Conservation (phyloP, 805 yeast genomes). For the Candida rishiriensis region DNA sequence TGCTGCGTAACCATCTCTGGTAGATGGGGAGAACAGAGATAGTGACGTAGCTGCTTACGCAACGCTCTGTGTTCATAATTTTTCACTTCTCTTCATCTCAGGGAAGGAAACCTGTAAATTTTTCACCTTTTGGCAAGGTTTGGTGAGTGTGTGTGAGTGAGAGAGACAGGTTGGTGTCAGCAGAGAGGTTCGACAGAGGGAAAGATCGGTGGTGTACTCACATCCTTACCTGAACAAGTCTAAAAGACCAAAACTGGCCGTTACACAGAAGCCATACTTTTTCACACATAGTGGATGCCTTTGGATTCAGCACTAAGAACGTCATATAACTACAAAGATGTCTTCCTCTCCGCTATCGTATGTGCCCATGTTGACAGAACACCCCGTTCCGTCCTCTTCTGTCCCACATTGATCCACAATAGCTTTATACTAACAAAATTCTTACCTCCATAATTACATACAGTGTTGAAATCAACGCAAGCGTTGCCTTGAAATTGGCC, state of each 20-base stretch:
- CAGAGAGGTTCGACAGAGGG: too few species aligned
- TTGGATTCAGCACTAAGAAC: too few species aligned
- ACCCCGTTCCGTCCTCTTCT: too few species aligned
- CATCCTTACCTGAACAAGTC: background rate
- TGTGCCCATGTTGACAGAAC: too few species aligned
- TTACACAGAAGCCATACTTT: too few species aligned
- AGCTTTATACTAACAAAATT: background rate
- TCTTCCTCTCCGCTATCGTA: background rate
- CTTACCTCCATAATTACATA: background rate
- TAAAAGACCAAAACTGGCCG: too few species aligned
- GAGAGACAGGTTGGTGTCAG: too few species aligned
- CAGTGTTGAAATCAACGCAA: constrained; percentile 43
- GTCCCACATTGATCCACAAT: background rate
- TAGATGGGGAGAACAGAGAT: too few species aligned
- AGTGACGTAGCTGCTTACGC: background rate
- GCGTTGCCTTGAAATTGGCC: constrained; percentile 54
- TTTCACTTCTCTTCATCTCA: background rate
- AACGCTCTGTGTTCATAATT: too few species aligned
- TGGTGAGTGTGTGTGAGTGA: background rate
- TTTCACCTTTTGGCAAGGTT: background rate
- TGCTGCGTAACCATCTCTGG: background rate
- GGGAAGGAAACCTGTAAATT: background rate
- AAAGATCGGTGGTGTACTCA: too few species aligned
- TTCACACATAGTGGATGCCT: too few species aligned
- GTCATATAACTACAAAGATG: background rate